A percentile compares a stretch with the other conserved stretches of the same genome.
Evolutionary conservation across 306 rosid genomes (phyloP).

Genomic region (Datisca glomerata): DNA sequence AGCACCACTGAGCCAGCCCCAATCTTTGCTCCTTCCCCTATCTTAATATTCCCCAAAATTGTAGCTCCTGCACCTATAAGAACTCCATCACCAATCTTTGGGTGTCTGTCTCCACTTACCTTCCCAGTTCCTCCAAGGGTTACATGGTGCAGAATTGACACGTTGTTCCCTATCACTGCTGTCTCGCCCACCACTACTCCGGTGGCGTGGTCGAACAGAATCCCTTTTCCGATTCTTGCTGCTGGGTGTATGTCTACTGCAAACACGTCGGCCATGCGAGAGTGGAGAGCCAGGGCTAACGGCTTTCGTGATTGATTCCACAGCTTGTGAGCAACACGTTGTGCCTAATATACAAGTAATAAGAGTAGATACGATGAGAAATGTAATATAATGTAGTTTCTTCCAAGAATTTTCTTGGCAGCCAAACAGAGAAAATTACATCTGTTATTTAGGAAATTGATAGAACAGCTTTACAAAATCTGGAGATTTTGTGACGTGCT

Average conservation of each 20-base stretch:
- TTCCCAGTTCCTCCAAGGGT: slow-evolving; percentile 96
- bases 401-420: neutral
- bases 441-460: neutral
- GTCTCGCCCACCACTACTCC: slow-evolving; percentile 27
- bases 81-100: slow-evolving; percentile 88
- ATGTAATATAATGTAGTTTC: neutral
- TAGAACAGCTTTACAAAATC: neutral
- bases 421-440: neutral
- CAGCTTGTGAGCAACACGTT: slow-evolving; percentile 66
- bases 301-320: slow-evolving; percentile 78
- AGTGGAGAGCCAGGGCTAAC: slow-evolving; percentile 71
- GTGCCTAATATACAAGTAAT: slow-evolving; percentile 34
- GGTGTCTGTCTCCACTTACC: slow-evolving; percentile 81
- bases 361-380: neutral
- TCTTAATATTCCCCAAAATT: slow-evolving; percentile 13
- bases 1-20: slow-evolving; percentile 93
- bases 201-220: slow-evolving; percentile 81
- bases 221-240: slow-evolving; percentile 69
- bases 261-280: slow-evolving; percentile 71
- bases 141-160: slow-evolving; percentile 85
- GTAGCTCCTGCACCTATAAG: slow-evolving; percentile 96
- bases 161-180: slow-evolving; percentile 88
- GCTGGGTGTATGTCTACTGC: slow-evolving; percentile 96
- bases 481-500: neutral
- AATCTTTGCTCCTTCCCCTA: slow-evolving; percentile 85